Evolutionary conservation across 306 rosid species (phyloP).

Genomic region (Ochetophila trinervis): DNA sequence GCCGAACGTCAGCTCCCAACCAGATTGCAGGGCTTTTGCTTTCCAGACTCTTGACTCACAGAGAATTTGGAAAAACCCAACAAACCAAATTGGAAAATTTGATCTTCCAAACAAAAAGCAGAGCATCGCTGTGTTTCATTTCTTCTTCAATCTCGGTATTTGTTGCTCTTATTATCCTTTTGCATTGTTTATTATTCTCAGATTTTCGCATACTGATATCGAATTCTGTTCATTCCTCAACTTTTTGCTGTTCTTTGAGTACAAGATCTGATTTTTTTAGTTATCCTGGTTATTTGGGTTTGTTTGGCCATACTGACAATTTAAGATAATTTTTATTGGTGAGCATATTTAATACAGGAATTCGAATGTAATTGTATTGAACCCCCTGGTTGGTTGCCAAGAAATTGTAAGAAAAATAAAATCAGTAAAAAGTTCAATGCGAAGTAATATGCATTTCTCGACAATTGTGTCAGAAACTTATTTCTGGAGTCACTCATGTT

Average conservation of each 20-base stretch:
- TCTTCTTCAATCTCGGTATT: neutral
- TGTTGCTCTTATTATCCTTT: neutral
- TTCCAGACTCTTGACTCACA: neutral
- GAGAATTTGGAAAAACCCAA: neutral
- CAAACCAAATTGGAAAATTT: neutral
- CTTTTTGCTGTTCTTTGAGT: neutral
- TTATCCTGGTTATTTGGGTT: neutral
- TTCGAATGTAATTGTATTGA: neutral
- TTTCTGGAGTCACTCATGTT: neutral
- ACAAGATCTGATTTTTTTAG: conserved; percentile 4
- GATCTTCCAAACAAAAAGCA: neutral
- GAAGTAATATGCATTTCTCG: neutral
- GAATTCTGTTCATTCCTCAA: neutral
- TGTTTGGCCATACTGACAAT: neutral
- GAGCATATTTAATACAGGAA: neutral
- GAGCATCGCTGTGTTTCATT: neutral
- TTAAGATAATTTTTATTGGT: conserved; percentile 2
- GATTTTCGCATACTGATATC: neutral
- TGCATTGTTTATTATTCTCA: neutral
- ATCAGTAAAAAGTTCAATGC: neutral
- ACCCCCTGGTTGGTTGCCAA: neutral
- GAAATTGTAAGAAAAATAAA: neutral
- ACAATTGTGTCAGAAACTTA: neutral
- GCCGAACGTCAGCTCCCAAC: neutral
- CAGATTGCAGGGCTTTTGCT: neutral